Conservation (phyloP, 768 basidiomycete genomes). For the Coprinopsis sp. region DNA sequence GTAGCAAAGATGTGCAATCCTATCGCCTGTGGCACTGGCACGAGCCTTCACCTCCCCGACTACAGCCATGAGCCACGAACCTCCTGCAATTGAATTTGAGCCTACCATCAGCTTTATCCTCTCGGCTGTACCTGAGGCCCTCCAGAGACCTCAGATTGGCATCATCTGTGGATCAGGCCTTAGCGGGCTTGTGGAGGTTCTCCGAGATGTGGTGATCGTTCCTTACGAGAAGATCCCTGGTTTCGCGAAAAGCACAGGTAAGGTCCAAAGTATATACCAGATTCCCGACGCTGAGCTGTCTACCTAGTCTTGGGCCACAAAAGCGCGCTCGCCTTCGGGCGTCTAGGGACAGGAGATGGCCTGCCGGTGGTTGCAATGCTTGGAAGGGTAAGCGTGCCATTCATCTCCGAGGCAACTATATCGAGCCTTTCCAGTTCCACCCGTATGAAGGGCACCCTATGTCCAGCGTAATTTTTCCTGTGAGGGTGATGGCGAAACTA, state of each 20-base stretch:
- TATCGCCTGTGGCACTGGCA: too few relatives aligned
- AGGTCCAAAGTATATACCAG: slow-evolving; percentile 11
- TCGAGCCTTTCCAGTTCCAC: slow-evolving; percentile 54
- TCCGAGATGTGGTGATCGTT: slow-evolving; percentile 54
- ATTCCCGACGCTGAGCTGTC: not conserved
- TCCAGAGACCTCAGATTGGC: slow-evolving; percentile 57
- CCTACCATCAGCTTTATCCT: slow-evolving; percentile 30
- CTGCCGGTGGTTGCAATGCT: slow-evolving; percentile 88
- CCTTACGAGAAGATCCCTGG: slow-evolving; percentile 68
- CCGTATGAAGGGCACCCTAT: slow-evolving; percentile 80
- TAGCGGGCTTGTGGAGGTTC: slow-evolving; percentile 60
- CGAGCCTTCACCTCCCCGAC: too few relatives aligned
- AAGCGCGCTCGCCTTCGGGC: slow-evolving; percentile 76
- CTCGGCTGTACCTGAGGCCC: slow-evolving; percentile 27
- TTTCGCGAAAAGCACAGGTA: slow-evolving; percentile 76
- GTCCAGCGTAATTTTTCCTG: slow-evolving; percentile 68
- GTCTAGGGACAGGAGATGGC: slow-evolving; percentile 56
- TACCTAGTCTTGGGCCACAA: slow-evolving; percentile 72
- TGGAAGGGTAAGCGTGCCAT: slow-evolving; percentile 55
- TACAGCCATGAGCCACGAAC: not conserved
- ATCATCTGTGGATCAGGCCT: slow-evolving; percentile 88
- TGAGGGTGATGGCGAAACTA: slow-evolving; percentile 71
- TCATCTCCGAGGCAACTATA: not conserved
- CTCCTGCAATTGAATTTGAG: slow-evolving; percentile 11
- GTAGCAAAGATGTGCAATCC: too few relatives aligned